Percentiles rank a stretch among this genome's conserved stretches.
Evolutionary conservation across 192 early-diverging fungal species (phyloP).

Genomic region (Umbelopsis sp.): DNA sequence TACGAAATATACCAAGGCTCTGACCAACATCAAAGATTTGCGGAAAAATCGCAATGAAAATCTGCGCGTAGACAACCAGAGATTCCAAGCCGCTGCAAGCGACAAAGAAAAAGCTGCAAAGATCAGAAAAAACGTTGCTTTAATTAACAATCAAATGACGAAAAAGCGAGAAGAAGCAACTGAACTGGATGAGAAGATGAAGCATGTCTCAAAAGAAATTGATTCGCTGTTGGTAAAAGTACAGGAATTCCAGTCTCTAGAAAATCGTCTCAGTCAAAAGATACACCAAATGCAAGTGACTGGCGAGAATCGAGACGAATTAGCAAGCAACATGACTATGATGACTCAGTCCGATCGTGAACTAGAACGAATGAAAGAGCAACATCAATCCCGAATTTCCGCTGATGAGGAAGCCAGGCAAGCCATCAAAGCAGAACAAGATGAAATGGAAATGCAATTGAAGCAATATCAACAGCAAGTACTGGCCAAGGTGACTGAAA

Average conservation of each 20-base stretch:
- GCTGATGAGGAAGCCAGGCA: slow-evolving; percentile 39
- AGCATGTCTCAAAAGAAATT: slow-evolving; percentile 6
- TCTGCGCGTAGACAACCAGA: slow-evolving; percentile 62
- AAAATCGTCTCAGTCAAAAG: slow-evolving; percentile 12
- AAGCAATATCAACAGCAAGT: slow-evolving; percentile 37
- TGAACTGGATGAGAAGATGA: slow-evolving; percentile 16
- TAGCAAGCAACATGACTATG: slow-evolving; percentile 10
- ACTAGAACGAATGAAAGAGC: slow-evolving; percentile 57
- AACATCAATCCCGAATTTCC: slow-evolving; percentile 38
- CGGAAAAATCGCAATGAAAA: slow-evolving; percentile 70
- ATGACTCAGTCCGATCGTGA: slow-evolving; percentile 63
- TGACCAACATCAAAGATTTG: slow-evolving; percentile 79
- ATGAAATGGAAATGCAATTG: slow-evolving; percentile 31
- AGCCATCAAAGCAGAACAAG: slow-evolving; percentile 28
- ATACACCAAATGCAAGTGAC: slow-evolving; percentile 20
- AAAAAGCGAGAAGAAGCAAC: slow-evolving; percentile 5
- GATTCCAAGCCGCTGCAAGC: slow-evolving; percentile 66
- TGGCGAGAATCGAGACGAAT: slow-evolving; percentile 39
- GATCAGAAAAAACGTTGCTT: slow-evolving; percentile 40
- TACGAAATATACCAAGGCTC: slow-evolving; percentile 88
- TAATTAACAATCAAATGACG: slow-evolving; percentile 2
- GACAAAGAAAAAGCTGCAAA: slow-evolving; percentile 76
- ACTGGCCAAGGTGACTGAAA: slow-evolving; percentile 37
- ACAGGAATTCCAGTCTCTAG: slow-evolving; percentile 14
- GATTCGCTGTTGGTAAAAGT: slow-evolving; percentile 17